These are phyloP conservation scores for Panus rudis DNA, from an alignment of 768 basidiomycete genomes.

Conservation along the genomic window DNA sequence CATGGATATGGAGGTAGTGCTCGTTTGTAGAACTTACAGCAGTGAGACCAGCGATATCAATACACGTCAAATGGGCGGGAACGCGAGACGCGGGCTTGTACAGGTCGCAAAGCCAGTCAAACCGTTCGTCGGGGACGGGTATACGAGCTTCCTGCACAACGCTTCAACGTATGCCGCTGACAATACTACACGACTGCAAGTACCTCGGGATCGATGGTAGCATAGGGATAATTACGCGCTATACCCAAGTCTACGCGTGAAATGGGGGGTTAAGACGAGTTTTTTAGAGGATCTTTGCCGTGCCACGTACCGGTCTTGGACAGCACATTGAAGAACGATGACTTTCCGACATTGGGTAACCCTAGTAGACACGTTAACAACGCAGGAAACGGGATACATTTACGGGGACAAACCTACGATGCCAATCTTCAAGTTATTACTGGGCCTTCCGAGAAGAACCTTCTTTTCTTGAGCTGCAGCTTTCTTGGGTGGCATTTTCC, in stretches of 20 bases:
- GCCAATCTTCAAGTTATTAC: conserved; percentile 97
- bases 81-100: conserved; percentile 89
- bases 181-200: neutral
- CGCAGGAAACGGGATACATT: conserved; percentile 5
- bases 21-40: conserved; percentile 45
- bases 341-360: conserved; percentile 96
- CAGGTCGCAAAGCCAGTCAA: conserved; percentile 86
- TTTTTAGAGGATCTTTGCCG: conserved; percentile 1
- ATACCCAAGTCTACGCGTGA: conserved; percentile 68
- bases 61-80: conserved; percentile 93
- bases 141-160: conserved; percentile 74
- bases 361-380: conserved; percentile 37
- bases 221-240: conserved; percentile 97
- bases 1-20: neutral
- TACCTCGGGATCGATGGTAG: conserved; percentile 83
- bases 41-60: conserved; percentile 97
- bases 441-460: conserved; percentile 78
- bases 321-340: conserved; percentile 97
- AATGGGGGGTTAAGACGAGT: conserved; percentile 10
- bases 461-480: conserved; percentile 74
- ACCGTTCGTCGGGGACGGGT: conserved; percentile 88
- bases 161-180: too few species aligned
- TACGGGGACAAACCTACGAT: conserved; percentile 81
- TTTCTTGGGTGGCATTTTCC: conserved; percentile 91
- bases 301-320: conserved; percentile 68